Conservation (phyloP, 768 basidiomycete genomes). For the Collybiopsis confluens region DNA sequence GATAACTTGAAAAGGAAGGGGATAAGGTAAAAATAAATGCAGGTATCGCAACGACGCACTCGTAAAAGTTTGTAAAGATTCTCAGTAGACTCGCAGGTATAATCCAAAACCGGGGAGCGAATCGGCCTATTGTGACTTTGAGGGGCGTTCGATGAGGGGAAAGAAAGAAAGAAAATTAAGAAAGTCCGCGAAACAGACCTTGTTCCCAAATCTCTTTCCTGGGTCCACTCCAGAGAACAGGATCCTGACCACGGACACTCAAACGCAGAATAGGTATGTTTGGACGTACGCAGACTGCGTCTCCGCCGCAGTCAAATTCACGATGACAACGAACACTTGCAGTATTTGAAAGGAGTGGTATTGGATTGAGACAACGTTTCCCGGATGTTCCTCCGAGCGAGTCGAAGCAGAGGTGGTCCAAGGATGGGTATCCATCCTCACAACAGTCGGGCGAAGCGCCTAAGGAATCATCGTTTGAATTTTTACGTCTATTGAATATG, state of each 20-base stretch:
- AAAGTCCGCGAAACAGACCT: slow-evolving; percentile 42
- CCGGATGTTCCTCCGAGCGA: slow-evolving; percentile 22
- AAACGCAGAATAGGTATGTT: slow-evolving; percentile 55
- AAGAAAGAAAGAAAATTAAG: background rate
- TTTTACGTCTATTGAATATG: too few relatives aligned
- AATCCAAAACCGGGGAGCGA: slow-evolving; percentile 38
- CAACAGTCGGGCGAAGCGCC: background rate
- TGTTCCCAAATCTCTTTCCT: slow-evolving; percentile 59
- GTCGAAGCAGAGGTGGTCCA: slow-evolving; percentile 41
- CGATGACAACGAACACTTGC: slow-evolving; percentile 35
- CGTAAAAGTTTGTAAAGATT: slow-evolving; percentile 38
- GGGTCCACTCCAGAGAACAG: slow-evolving; percentile 75
- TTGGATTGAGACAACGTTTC: slow-evolving; percentile 54
- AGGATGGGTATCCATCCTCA: slow-evolving; percentile 11
- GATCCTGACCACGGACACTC: slow-evolving; percentile 20
- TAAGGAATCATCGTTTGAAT: slow-evolving; percentile 10
- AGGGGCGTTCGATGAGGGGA: too few relatives aligned
- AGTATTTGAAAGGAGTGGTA: slow-evolving; percentile 40
- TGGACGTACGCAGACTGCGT: slow-evolving; percentile 51
- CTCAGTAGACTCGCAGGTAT: slow-evolving; percentile 40
- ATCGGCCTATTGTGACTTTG: slow-evolving; percentile 54
- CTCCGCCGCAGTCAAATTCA: slow-evolving; percentile 29
- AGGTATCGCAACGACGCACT: slow-evolving; percentile 48
- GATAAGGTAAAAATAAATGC: background rate
- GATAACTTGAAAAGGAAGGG: slow-evolving; percentile 39